Percentiles rank a stretch among this genome's conserved stretches.
phyloP scores from a whole-genome alignment of 169 alveolate genomes.

The Babesia microti region DNA sequence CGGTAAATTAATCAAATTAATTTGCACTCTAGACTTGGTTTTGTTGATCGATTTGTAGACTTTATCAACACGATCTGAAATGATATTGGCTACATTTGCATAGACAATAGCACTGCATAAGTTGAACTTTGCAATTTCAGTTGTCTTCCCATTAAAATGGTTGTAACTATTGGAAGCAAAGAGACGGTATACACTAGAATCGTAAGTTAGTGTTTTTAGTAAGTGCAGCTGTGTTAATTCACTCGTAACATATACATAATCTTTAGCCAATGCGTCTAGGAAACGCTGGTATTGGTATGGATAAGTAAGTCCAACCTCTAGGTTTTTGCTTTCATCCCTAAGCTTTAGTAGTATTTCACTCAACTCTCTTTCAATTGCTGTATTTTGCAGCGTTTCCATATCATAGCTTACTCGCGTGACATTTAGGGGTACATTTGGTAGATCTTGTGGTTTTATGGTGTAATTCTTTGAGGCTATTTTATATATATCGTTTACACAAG shows the following conservation, averaged over 20 bases:
- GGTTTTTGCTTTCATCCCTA: slow-evolving; percentile 13
- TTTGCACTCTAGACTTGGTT: too few species aligned
- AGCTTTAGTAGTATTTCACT: slow-evolving; percentile 1
- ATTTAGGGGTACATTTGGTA: neutral
- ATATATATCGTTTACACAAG: slow-evolving; percentile 22
- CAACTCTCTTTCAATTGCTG: slow-evolving; percentile 19
- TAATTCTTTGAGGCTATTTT: slow-evolving; percentile 4
- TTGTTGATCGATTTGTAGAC: too few species aligned
- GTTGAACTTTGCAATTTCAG: slow-evolving; percentile 12
- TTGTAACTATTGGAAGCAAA: too few species aligned
- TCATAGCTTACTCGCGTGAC: slow-evolving; percentile 7
- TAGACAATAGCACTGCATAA: slow-evolving; percentile 13
- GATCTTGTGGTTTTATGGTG: slow-evolving; percentile 10
- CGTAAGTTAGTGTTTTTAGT: slow-evolving; percentile 14
- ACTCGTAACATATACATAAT: slow-evolving; percentile 24
- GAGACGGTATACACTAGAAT: too few species aligned
- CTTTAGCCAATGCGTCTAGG: slow-evolving; percentile 16
- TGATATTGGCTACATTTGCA: slow-evolving; percentile 21
- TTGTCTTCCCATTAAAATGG: neutral
- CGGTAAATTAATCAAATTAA: too few species aligned
- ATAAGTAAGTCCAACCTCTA: slow-evolving; percentile 18
- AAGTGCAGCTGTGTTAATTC: slow-evolving; percentile 11
- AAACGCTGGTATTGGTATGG: slow-evolving; percentile 8
- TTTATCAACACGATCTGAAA: too few species aligned
- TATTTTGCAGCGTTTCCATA: slow-evolving; percentile 10